phyloP scores from a whole-genome alignment of 2,329 filamentous ascomycete species.

The Macrophomina phaseolina region DNA sequence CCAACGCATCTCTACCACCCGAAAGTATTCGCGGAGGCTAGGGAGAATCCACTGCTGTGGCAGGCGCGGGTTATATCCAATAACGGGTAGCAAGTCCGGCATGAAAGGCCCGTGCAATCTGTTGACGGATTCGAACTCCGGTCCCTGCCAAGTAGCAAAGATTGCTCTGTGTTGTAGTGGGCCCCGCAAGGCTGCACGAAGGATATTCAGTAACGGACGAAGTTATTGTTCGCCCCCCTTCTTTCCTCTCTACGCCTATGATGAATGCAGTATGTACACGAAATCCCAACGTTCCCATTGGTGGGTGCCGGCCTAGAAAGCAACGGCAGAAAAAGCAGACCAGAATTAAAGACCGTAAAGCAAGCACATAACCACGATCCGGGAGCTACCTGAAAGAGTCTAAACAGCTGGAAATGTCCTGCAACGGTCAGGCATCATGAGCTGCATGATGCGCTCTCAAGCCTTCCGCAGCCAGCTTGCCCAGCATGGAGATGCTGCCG shows the following conservation, averaged over 20 bases:
- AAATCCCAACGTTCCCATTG: background rate
- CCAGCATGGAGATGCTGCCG: slow-evolving; percentile 32
- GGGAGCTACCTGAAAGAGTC: too few relatives aligned
- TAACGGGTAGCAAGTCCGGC: background rate
- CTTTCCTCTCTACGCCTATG: background rate
- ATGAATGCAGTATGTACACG: background rate
- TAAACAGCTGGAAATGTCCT: background rate
- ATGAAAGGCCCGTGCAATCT: background rate
- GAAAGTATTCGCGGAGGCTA: background rate
- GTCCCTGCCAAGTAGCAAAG: background rate
- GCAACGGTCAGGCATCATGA: background rate
- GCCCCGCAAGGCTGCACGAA: background rate
- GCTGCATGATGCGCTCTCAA: background rate
- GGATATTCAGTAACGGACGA: background rate
- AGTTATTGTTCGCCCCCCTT: background rate
- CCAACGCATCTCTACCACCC: background rate
- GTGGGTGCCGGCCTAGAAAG: background rate
- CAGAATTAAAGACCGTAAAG: background rate
- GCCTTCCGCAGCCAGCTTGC: slow-evolving; percentile 10
- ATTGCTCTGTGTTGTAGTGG: background rate
- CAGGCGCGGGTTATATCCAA: background rate
- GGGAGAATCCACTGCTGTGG: background rate
- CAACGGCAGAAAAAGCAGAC: background rate
- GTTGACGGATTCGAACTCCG: background rate
- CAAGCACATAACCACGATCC: background rate